phyloP scores from a whole-genome alignment of 805 yeast genomes.

The Candida ponderosae region DNA sequence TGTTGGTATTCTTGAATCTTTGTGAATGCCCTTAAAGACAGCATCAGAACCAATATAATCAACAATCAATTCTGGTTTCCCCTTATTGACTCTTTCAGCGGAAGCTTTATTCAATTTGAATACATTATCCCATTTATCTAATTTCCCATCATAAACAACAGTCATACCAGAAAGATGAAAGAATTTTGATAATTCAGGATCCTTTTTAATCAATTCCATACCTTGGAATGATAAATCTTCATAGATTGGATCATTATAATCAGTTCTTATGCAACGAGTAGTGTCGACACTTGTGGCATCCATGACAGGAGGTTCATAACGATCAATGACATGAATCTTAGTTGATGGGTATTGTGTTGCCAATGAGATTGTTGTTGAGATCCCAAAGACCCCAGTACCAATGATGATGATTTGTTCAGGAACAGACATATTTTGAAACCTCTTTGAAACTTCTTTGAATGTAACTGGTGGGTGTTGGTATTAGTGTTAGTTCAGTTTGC shows the following conservation, averaged over 20 bases:
- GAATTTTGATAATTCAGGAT: slow-evolving; percentile 4
- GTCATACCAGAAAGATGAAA: slow-evolving; percentile 11
- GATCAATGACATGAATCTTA: neutral
- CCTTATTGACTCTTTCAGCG: neutral
- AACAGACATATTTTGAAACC: too few relatives aligned
- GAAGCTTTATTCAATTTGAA: neutral
- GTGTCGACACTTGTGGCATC: slow-evolving; percentile 6
- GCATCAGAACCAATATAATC: neutral
- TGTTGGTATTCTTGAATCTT: neutral
- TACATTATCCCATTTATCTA: neutral
- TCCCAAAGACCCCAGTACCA: too few relatives aligned
- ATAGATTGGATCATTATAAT: slow-evolving; percentile 8
- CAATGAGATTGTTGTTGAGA: too few relatives aligned
- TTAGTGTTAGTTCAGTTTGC: too few relatives aligned
- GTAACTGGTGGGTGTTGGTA: too few relatives aligned
- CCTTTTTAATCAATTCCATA: slow-evolving; percentile 5
- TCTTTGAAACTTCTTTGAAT: too few relatives aligned
- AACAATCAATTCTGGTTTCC: neutral
- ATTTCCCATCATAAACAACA: slow-evolving; percentile 4
- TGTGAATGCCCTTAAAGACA: slow-evolving; percentile 3
- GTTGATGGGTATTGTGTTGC: too few relatives aligned
- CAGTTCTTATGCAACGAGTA: slow-evolving; percentile 9
- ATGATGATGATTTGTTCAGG: too few relatives aligned
- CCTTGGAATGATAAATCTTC: slow-evolving; percentile 6
- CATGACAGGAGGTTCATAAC: too few relatives aligned